Base-by-base conservation (phyloP, 441 rosid species). In the Cnidoscolus chayamansa region DNA sequence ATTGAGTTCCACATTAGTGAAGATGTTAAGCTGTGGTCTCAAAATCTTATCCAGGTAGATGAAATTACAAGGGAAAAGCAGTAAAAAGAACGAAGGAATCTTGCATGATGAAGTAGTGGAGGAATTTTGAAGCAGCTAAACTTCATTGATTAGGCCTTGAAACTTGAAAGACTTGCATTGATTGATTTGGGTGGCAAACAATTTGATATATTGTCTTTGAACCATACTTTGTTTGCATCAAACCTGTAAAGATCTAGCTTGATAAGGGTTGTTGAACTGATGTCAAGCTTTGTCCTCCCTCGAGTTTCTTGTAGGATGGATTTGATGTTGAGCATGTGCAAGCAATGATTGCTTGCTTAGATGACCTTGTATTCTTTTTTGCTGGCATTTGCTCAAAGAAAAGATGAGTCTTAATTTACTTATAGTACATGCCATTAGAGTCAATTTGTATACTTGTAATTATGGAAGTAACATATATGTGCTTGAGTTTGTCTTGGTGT, bases 1-100 rank as follows among this genome's bases (percentile, higher is more conserved):
- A 47, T 65, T 49, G 43, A 65, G 40, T 65, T 32, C 49, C 20
- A 49, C 37, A 68, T n/a, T 54, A 54, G 16, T 66, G 45, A 25
- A 45, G 63, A 32, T 25, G 8, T 66, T 66, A 57, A 12, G 9
- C 56, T 7, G 25, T 45, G 40, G 25, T 50, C 47, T 40, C 25
- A 58, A 13, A n/a, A 55, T 10, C 51, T 56, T 7, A 4, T 5
- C 37, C 16, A 7, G 7, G 3, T 68, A 40, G 35, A 55, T 66
- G 70, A 49, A 15, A 54, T 54, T n/a, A 10, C 45, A 40, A 5
- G 45, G 45, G 45, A 40, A 40, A 40, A 40, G 45, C 6, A 40
- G 45, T 30, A 12, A 49, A 49, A 31, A 59, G 37, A 57, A 57
- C 16, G 25, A 57, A 57, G 25, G 3, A 25, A 63, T 2, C 66